Evolutionary conservation across 192 early-diverging fungal genomes (phyloP).

Genomic region (Podila epicladia): DNA sequence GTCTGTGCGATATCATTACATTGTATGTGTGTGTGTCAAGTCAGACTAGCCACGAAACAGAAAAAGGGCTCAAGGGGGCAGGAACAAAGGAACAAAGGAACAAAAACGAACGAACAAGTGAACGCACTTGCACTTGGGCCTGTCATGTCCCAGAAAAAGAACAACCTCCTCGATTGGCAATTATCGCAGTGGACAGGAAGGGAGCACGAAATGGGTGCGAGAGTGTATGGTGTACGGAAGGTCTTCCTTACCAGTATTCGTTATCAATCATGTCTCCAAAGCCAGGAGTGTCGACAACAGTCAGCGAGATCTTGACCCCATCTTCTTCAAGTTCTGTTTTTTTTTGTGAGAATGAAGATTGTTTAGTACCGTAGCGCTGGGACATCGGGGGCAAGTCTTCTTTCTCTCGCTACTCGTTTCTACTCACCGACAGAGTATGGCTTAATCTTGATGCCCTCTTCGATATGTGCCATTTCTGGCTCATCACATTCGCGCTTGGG

Average conservation of each 20-base stretch:
- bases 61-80: conserved; percentile 3
- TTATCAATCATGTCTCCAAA: conserved; percentile 98
- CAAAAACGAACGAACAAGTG: not conserved
- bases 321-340: conserved; percentile 89
- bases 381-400: not conserved
- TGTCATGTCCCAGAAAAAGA: too few relatives aligned
- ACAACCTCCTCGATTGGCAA: too few relatives aligned
- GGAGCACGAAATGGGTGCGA: too few relatives aligned
- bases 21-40: too few relatives aligned
- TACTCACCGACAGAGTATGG: conserved; percentile 82
- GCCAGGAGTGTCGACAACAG: conserved; percentile 99
- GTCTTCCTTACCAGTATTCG: conserved; percentile 75
- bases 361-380: too few relatives aligned
- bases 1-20: too few relatives aligned
- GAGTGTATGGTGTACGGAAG: not conserved
- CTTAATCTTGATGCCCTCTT: conserved; percentile 88
- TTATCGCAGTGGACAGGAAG: too few relatives aligned
- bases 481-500: conserved; percentile 70
- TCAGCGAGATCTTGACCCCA: conserved; percentile 95
- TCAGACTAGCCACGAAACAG: too few relatives aligned
- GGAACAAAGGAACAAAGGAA: conserved; percentile 3
- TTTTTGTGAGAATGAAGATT: too few relatives aligned
- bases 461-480: conserved; percentile 80
- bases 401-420: not conserved
- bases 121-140: too few relatives aligned